phyloP scores from a whole-genome alignment of 106 monocot genomes.

The Xerophyta viscosa region DNA sequence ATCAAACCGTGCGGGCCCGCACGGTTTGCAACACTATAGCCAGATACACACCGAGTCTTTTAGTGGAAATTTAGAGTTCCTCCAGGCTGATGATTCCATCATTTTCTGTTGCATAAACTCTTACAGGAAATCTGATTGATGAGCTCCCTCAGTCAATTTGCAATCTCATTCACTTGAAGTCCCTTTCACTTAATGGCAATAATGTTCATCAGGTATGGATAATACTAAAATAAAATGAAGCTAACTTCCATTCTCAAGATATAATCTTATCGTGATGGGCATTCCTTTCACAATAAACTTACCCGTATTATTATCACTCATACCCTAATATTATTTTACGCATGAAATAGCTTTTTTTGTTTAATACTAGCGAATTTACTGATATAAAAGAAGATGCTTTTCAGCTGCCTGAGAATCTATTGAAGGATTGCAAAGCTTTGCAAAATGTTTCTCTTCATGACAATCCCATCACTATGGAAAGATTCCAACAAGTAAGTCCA shows the following conservation, averaged over 20 bases:
- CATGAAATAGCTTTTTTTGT: neutral
- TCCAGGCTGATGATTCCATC: no score
- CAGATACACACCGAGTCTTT: no score
- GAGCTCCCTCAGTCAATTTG: conserved; percentile 69
- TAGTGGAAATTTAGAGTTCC: no score
- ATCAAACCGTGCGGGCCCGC: no score
- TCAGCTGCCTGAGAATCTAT: conserved; percentile 68
- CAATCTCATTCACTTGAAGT: conserved; percentile 66
- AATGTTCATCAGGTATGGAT: conserved; percentile 53
- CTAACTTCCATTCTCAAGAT: no score
- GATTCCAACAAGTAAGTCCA: conserved; percentile 27
- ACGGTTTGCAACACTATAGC: no score
- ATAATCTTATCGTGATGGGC: no score
- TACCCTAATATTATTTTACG: neutral
- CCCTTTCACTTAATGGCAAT: conserved; percentile 67
- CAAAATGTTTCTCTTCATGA: conserved; percentile 78
- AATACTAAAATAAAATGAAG: neutral
- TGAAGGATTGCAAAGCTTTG: conserved; percentile 72
- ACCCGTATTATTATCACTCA: neutral
- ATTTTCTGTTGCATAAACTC: neutral
- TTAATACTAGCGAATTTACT: conserved; percentile 1
- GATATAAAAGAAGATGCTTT: conserved; percentile 7
- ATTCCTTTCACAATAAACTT: neutral
- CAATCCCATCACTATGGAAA: conserved; percentile 72
- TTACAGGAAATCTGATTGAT: conserved; percentile 72